A percentile compares a stretch with the other conserved stretches of the same genome.
Evolutionary conservation across 306 rosid species (phyloP).

Genomic region (Gillenia trifoliata): DNA sequence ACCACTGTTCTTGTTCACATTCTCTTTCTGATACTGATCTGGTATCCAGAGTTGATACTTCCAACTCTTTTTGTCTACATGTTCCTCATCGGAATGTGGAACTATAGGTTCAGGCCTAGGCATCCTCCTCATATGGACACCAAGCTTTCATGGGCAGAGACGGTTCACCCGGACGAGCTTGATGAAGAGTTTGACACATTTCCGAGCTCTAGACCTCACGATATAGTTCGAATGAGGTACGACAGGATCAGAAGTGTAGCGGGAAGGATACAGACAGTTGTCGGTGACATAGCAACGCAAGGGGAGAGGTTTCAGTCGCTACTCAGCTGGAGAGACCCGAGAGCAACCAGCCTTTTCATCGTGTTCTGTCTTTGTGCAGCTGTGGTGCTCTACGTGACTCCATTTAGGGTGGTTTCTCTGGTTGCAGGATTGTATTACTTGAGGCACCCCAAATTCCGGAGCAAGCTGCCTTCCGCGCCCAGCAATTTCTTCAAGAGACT

Average conservation of each 20-base stretch:
- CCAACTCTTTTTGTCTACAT: slow-evolving; percentile 87
- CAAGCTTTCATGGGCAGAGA: slow-evolving; percentile 86
- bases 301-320: slow-evolving; percentile 87
- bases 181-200: slow-evolving; percentile 96
- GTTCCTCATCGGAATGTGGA: slow-evolving; percentile 95
- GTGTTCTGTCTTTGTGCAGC: slow-evolving; percentile 66
- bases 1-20: slow-evolving; percentile 78
- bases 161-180: slow-evolving; percentile 73
- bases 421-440: slow-evolving; percentile 61
- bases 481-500: slow-evolving; percentile 87
- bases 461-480: slow-evolving; percentile 80
- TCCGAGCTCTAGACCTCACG: slow-evolving; percentile 63
- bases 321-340: slow-evolving; percentile 88
- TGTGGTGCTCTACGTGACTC: slow-evolving; percentile 63
- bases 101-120: slow-evolving; percentile 64
- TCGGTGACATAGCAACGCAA: slow-evolving; percentile 93
- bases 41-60: slow-evolving; percentile 86
- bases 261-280: slow-evolving; percentile 87
- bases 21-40: slow-evolving; percentile 63
- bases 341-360: slow-evolving; percentile 79
- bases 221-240: slow-evolving; percentile 75
- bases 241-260: slow-evolving; percentile 89
- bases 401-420: slow-evolving; percentile 71
- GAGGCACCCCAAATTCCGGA: slow-evolving; percentile 78
- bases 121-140: slow-evolving; percentile 90